Evolutionary conservation across 1,284 basidiomycete genomes (phyloP).

Genomic region (Moesziomyces parantarcticus): DNA sequence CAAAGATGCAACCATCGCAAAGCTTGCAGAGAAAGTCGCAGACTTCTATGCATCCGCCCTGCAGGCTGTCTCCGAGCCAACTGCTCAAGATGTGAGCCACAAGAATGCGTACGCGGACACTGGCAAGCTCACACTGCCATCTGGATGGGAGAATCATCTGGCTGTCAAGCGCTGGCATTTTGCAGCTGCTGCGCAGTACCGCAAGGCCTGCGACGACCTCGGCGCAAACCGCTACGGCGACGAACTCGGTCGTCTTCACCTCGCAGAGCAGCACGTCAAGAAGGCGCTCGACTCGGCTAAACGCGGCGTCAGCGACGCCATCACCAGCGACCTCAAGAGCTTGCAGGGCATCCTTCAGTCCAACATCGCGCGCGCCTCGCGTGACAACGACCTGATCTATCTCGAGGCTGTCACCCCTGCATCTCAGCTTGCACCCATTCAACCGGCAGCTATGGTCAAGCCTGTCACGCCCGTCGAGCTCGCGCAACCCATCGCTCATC

Average conservation of each 20-base stretch:
- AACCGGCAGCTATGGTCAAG: slow-evolving; percentile 78
- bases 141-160: slow-evolving; percentile 86
- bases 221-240: slow-evolving; percentile 73
- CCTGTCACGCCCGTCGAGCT: slow-evolving; percentile 75
- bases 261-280: slow-evolving; percentile 72
- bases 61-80: slow-evolving; percentile 13
- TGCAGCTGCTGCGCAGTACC: slow-evolving; percentile 85
- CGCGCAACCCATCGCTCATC: slow-evolving; percentile 44
- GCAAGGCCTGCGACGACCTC: slow-evolving; percentile 90
- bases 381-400: slow-evolving; percentile 97
- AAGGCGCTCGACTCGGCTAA: slow-evolving; percentile 79
- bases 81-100: not conserved
- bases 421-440: slow-evolving; percentile 77
- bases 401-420: slow-evolving; percentile 84
- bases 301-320: slow-evolving; percentile 72
- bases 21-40: slow-evolving; percentile 79
- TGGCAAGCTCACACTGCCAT: slow-evolving; percentile 39
- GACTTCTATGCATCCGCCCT: slow-evolving; percentile 53
- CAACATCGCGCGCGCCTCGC: slow-evolving; percentile 74
- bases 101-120: slow-evolving; percentile 11
- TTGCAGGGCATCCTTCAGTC: slow-evolving; percentile 76
- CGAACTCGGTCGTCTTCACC: slow-evolving; percentile 59
- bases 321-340: slow-evolving; percentile 70
- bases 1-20: slow-evolving; percentile 87
- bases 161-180: slow-evolving; percentile 88